Percentiles rank a stretch among this genome's conserved stretches.
These are phyloP conservation scores for Fusarium sp. DNA, from an alignment of 2,329 filamentous ascomycete species.

Conservation along the genomic window DNA sequence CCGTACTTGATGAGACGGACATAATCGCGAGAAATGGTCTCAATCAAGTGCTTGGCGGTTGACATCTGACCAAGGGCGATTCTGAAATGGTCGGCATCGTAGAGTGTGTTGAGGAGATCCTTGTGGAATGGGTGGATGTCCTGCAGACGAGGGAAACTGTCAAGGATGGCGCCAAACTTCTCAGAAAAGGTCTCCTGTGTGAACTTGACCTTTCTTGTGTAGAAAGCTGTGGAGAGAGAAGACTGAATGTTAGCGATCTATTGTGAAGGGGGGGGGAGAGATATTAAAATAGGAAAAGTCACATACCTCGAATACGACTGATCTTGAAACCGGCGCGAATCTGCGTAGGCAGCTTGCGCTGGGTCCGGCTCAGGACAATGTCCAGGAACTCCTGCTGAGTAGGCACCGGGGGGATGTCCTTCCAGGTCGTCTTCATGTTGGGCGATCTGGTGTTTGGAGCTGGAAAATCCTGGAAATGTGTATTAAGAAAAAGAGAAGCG, in stretches of 20 bases:
- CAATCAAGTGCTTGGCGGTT: constrained; percentile 95
- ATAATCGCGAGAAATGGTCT: constrained; percentile 96
- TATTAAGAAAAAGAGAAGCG: constrained; percentile 10
- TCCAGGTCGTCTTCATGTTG: constrained; percentile 74
- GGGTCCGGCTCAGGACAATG: constrained; percentile 93
- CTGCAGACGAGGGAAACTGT: constrained; percentile 90
- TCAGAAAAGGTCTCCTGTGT: constrained; percentile 97
- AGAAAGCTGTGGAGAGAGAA: constrained; percentile 74
- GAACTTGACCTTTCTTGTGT: constrained; percentile 98
- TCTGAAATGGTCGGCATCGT: constrained; percentile 97
- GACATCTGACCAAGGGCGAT: constrained; percentile 97
- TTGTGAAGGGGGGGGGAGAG: neutral
- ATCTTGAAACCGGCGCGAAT: constrained; percentile 97
- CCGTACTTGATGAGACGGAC: constrained; percentile 93
- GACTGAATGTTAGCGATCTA: constrained; percentile 22
- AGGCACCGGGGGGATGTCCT: constrained; percentile 87
- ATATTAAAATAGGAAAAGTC: constrained; percentile 4
- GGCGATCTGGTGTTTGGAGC: constrained; percentile 49
- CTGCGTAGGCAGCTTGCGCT: constrained; percentile 92
- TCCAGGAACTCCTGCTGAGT: constrained; percentile 97
- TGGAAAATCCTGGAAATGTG: constrained; percentile 12
- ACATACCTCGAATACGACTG: constrained; percentile 80
- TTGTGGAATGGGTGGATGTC: constrained; percentile 96
- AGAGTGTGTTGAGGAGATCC: constrained; percentile 90
- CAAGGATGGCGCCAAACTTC: constrained; percentile 90